phyloP scores from a whole-genome alignment of 2,329 filamentous ascomycete species.

The Calonectria naviculata region DNA sequence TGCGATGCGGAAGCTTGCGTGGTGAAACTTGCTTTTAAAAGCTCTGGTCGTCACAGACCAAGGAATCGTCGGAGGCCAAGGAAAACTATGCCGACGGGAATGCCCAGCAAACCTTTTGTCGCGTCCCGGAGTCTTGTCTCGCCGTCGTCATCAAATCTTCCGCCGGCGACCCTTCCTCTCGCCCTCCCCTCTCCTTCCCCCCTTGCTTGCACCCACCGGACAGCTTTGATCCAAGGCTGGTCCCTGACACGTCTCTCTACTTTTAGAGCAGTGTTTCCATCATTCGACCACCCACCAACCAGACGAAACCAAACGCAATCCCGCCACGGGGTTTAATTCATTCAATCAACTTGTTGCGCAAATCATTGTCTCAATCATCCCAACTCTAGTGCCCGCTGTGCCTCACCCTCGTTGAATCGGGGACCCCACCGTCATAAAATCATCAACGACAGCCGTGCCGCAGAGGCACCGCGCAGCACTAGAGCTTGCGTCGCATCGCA shows the following conservation, averaged over 20 bases:
- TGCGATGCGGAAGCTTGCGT: not conserved
- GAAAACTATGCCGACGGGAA: not conserved
- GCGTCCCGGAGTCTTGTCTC: not conserved
- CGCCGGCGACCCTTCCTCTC: not conserved
- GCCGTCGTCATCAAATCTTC: not conserved
- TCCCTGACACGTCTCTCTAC: conserved; percentile 2
- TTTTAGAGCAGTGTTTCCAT: not conserved
- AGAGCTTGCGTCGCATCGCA: conserved; percentile 13
- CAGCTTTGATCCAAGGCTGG: conserved; percentile 1
- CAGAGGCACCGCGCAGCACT: conserved; percentile 5
- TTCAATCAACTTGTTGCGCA: conserved; percentile 5
- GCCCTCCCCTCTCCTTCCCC: not conserved
- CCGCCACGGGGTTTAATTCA: not conserved
- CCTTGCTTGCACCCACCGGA: not conserved
- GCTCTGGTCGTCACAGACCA: not conserved
- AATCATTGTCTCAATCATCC: conserved; percentile 8
- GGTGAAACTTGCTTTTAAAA: conserved; percentile 15
- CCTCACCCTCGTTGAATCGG: conserved; percentile 1
- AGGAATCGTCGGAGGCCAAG: not conserved
- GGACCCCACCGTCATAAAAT: conserved; percentile 1
- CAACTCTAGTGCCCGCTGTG: conserved; percentile 14
- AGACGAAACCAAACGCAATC: not conserved
- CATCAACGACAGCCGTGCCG: conserved; percentile 7
- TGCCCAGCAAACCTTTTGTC: not conserved
- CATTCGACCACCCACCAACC: conserved; percentile 6